Conservation (phyloP, 495 filamentous ascomycete species). For the Neurospora tetraspora region DNA sequence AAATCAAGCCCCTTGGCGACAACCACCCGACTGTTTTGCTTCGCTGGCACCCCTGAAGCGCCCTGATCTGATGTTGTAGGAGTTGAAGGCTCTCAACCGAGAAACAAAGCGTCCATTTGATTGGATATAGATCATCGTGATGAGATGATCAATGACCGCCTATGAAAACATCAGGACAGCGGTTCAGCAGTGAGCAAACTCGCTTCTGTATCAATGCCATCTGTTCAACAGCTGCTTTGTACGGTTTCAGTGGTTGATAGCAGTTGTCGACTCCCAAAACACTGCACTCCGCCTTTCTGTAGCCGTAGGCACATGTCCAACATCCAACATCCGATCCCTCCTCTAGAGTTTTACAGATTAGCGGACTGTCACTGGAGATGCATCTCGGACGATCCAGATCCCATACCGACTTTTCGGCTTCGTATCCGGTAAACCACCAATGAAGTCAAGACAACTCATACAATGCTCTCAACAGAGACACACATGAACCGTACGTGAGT, state of each 20-base stretch:
- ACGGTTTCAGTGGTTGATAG: neutral
- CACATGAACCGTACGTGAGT: neutral
- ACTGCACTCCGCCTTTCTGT: neutral
- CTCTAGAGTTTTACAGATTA: neutral
- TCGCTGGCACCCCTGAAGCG: neutral
- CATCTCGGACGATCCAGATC: neutral
- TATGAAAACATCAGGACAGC: neutral
- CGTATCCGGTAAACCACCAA: neutral
- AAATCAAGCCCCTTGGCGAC: neutral
- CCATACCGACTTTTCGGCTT: neutral
- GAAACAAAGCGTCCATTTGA: neutral
- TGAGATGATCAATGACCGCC: neutral
- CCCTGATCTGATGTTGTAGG: neutral
- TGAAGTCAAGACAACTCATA: neutral
- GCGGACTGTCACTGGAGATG: neutral
- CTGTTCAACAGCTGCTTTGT: neutral
- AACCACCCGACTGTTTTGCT: neutral
- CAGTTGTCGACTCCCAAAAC: neutral
- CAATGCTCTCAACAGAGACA: neutral
- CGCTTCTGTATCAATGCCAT: neutral
- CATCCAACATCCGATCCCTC: neutral
- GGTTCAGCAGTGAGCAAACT: neutral
- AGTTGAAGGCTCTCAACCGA: neutral
- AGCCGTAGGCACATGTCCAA: neutral
- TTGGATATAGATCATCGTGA: neutral